These are phyloP conservation scores for Zizania latifolia DNA, from an alignment of 176 grass and related monocot species.

Conservation along the genomic window DNA sequence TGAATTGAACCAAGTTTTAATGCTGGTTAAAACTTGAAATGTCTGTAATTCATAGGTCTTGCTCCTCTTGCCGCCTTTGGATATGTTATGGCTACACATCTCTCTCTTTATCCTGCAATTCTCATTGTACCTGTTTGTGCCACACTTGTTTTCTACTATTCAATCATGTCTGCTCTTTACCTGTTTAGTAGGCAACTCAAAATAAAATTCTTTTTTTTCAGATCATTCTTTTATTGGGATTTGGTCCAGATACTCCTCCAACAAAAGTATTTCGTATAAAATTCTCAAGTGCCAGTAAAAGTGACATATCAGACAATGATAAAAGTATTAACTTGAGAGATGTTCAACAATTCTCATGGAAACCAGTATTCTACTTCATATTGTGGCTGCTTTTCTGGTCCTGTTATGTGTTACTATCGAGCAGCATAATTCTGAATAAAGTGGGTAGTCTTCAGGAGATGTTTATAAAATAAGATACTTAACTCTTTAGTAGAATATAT, in stretches of 20 bases:
- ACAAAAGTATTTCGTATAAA: slow-evolving; percentile 56
- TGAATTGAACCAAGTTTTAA: slow-evolving; percentile 20
- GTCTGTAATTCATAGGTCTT: slow-evolving; percentile 47
- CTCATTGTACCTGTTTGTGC: slow-evolving; percentile 71
- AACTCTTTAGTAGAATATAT: background rate
- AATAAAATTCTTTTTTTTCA: slow-evolving; percentile 31
- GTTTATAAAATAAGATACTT: slow-evolving; percentile 75
- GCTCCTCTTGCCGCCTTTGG: slow-evolving; percentile 87
- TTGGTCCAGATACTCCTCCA: slow-evolving; percentile 81
- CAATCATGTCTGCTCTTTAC: background rate
- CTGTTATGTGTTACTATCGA: slow-evolving; percentile 63
- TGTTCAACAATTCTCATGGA: slow-evolving; percentile 51
- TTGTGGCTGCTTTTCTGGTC: slow-evolving; percentile 71
- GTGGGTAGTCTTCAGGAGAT: slow-evolving; percentile 65
- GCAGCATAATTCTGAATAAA: slow-evolving; percentile 64
- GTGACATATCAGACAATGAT: slow-evolving; percentile 1
- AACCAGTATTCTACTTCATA: slow-evolving; percentile 51
- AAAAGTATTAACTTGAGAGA: slow-evolving; percentile 18
- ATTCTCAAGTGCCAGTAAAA: slow-evolving; percentile 26
- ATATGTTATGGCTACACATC: slow-evolving; percentile 86
- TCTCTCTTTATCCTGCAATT: slow-evolving; percentile 86
- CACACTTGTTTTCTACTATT: slow-evolving; percentile 18
- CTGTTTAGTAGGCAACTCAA: slow-evolving; percentile 5
- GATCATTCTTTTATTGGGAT: slow-evolving; percentile 77
- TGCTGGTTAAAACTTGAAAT: slow-evolving; percentile 22